Percentiles rank a stretch among this genome's conserved stretches.
Conservation (phyloP, 1,284 basidiomycete species). For the Afroboletus lepidellus region DNA sequence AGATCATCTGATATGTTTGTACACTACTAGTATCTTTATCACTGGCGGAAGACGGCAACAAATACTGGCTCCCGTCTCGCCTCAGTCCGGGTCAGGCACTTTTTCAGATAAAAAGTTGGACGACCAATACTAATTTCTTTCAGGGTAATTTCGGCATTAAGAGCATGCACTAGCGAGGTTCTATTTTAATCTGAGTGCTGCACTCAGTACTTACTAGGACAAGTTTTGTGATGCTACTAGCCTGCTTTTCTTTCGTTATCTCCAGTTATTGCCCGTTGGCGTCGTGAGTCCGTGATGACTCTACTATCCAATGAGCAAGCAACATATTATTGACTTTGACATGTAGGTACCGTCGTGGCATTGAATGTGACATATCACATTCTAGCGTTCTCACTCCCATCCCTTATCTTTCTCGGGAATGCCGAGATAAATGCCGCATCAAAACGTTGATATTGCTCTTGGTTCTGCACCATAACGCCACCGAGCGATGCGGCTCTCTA, state of each 20-base stretch:
- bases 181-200: too few species aligned
- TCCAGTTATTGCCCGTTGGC: background rate
- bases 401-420: slow-evolving; percentile 10
- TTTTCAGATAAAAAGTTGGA: too few species aligned
- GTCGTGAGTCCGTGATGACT: background rate
- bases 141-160: too few species aligned
- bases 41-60: too few species aligned
- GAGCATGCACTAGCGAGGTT: too few species aligned
- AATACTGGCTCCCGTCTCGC: too few species aligned
- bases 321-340: background rate
- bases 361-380: background rate
- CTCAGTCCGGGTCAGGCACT: too few species aligned
- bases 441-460: background rate
- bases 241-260: background rate
- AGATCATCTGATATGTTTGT: too few species aligned
- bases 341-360: background rate
- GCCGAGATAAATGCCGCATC: slow-evolving; percentile 5
- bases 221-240: too few species aligned
- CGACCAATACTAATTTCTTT: too few species aligned
- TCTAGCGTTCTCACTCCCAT: background rate
- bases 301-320: background rate
- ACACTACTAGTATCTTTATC: too few species aligned
- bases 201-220: too few species aligned
- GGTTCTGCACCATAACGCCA: background rate
- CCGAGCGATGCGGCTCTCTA: slow-evolving; percentile 16